Conservation (phyloP, 768 basidiomycete species). For the Coprinellus aureogranulatus region DNA sequence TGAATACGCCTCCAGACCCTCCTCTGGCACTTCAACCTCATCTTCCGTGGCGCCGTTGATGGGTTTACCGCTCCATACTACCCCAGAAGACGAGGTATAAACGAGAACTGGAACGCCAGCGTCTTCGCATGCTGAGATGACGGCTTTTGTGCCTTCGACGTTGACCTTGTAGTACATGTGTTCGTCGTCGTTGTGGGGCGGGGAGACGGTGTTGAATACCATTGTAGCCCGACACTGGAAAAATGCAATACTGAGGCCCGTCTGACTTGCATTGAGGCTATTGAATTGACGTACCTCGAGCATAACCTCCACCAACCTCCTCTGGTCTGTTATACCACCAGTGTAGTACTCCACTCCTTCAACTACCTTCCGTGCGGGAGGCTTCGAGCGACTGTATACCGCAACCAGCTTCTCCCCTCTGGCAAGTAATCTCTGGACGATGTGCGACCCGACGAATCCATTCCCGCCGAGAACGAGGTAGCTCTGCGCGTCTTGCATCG, state of each 20-base stretch:
- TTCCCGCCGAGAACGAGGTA: neutral
- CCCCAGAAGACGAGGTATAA: slow-evolving; percentile 75
- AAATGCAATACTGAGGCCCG: too few species aligned
- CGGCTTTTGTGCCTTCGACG: slow-evolving; percentile 69
- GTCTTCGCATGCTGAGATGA: slow-evolving; percentile 63
- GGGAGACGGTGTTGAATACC: slow-evolving; percentile 80
- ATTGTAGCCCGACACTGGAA: slow-evolving; percentile 46
- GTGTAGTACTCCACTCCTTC: neutral
- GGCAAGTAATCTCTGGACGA: neutral
- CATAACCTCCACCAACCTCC: neutral
- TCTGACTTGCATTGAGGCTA: too few species aligned
- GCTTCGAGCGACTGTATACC: neutral
- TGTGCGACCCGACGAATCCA: neutral
- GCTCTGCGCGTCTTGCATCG: neutral
- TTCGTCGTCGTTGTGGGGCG: slow-evolving; percentile 52
- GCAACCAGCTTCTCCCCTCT: neutral
- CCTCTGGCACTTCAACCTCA: slow-evolving; percentile 64
- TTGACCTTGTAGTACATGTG: slow-evolving; percentile 76
- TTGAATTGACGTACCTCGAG: neutral
- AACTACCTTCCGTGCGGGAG: neutral
- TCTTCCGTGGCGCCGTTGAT: slow-evolving; percentile 59
- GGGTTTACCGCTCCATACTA: slow-evolving; percentile 66
- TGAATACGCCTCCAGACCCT: slow-evolving; percentile 72
- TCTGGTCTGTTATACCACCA: neutral
- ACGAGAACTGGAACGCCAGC: slow-evolving; percentile 68